A percentile compares a stretch with the other conserved stretches of the same genome.
Conservation (phyloP, 1,284 basidiomycete species). For the Moesziomyces parantarcticus region DNA sequence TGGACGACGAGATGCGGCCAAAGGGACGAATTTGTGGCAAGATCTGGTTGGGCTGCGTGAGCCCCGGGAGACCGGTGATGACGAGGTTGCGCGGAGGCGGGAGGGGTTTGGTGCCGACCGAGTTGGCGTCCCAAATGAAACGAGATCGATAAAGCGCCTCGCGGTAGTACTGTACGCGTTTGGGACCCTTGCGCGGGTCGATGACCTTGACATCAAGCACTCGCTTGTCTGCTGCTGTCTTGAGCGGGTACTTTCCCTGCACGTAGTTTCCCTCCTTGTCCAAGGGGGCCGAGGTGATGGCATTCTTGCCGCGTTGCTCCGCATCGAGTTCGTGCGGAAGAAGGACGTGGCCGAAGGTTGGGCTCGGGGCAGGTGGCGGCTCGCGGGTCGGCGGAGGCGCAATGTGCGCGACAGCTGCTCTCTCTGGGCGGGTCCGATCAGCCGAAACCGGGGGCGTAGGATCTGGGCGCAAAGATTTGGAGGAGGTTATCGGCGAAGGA, state of each 20-base stretch:
- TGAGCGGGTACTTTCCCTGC: not conserved
- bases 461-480: not conserved
- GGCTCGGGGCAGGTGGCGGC: not conserved
- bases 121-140: slow-evolving; percentile 80
- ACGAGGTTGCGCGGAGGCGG: slow-evolving; percentile 75
- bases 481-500: not conserved
- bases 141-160: slow-evolving; percentile 8
- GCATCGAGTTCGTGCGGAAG: slow-evolving; percentile 49
- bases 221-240: slow-evolving; percentile 21
- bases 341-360: slow-evolving; percentile 38
- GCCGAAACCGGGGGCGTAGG: not conserved
- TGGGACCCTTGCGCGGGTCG: slow-evolving; percentile 17
- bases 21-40: slow-evolving; percentile 77
- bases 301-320: slow-evolving; percentile 30
- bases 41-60: slow-evolving; percentile 78
- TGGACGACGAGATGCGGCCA: slow-evolving; percentile 78
- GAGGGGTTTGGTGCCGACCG: slow-evolving; percentile 79
- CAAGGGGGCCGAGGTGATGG: slow-evolving; percentile 4
- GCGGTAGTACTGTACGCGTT: slow-evolving; percentile 12
- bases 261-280: slow-evolving; percentile 5
- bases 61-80: slow-evolving; percentile 77
- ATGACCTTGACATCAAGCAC: slow-evolving; percentile 7
- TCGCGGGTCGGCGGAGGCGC: not conserved
- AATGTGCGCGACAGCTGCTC: not conserved
- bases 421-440: not conserved